phyloP scores from a whole-genome alignment of 1,284 basidiomycete species.

The Irpex sp. region DNA sequence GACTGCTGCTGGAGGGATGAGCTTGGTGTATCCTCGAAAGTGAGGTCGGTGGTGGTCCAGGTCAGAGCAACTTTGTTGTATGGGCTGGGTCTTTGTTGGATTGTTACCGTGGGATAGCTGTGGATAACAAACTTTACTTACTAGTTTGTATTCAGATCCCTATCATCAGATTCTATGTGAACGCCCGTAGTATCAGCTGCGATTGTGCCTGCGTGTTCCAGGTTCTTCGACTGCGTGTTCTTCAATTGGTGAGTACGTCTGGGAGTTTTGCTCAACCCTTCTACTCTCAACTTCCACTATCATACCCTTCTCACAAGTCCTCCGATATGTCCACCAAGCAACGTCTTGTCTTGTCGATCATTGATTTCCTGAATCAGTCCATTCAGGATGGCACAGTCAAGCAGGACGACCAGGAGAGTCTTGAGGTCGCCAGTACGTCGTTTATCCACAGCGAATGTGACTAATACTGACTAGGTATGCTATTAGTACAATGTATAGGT shows the following conservation, averaged over 20 bases:
- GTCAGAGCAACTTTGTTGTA: neutral
- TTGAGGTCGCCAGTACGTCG: conserved; percentile 79
- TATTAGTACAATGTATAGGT: conserved; percentile 85
- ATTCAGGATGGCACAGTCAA: conserved; percentile 83
- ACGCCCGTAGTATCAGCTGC: neutral
- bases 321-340: conserved; percentile 64
- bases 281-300: neutral
- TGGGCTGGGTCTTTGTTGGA: neutral
- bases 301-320: neutral
- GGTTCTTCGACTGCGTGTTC: conserved; percentile 12
- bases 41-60: conserved; percentile 1
- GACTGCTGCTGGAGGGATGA: neutral
- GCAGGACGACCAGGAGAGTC: conserved; percentile 83
- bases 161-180: neutral
- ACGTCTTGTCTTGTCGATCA: conserved; percentile 75
- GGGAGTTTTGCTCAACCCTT: neutral
- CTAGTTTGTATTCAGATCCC: neutral
- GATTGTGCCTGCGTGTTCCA: conserved; percentile 13
- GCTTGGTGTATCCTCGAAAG: conserved; percentile 1
- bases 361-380: conserved; percentile 83
- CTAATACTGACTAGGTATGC: neutral
- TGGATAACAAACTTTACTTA: neutral
- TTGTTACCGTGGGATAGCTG: neutral
- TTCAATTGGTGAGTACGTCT: conserved; percentile 5
- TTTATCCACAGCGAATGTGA: neutral